Percentiles rank a stretch among this genome's conserved stretches.
These are phyloP conservation scores for Pyricularia grisea DNA, from an alignment of 2,329 filamentous ascomycete species.

Conservation along the genomic window DNA sequence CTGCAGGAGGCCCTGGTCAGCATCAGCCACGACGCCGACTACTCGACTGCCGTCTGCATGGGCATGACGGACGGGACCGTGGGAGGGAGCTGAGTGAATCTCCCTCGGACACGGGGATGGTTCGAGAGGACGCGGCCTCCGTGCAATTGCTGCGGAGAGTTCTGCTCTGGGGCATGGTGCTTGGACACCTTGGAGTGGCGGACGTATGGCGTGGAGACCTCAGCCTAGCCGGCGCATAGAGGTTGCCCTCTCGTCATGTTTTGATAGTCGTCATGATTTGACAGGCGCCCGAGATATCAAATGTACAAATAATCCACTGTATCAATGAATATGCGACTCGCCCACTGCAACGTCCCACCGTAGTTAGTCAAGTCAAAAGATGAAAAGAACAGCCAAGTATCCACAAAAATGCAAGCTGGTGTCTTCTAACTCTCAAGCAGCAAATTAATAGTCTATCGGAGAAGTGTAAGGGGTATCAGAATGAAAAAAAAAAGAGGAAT, in stretches of 20 bases:
- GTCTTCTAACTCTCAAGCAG: not conserved
- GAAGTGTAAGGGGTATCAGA: constrained; percentile 1
- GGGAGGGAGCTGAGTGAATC: not conserved
- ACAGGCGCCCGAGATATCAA: not conserved
- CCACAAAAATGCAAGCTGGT: not conserved
- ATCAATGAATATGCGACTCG: not conserved
- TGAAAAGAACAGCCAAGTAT: not conserved
- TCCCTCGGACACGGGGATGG: no score
- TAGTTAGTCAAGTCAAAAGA: not conserved
- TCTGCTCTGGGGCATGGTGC: no score
- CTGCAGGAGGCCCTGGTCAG: constrained; percentile 56
- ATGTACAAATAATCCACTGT: not conserved
- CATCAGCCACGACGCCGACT: constrained; percentile 82
- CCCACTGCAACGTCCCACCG: not conserved
- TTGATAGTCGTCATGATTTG: not conserved
- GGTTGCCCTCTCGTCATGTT: not conserved
- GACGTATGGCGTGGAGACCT: no score
- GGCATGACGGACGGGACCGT: constrained; percentile 18
- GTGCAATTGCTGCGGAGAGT: no score
- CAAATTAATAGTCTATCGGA: not conserved
- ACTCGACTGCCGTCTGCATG: constrained; percentile 63
- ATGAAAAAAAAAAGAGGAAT: not conserved
- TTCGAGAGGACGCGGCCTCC: no score
- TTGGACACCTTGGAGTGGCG: not conserved
- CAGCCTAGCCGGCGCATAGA: not conserved